Evolutionary conservation across 169 alveolate species (phyloP), one percentile per base, ranked within the genome.

Genomic region (Plasmodium malariae): DNA sequence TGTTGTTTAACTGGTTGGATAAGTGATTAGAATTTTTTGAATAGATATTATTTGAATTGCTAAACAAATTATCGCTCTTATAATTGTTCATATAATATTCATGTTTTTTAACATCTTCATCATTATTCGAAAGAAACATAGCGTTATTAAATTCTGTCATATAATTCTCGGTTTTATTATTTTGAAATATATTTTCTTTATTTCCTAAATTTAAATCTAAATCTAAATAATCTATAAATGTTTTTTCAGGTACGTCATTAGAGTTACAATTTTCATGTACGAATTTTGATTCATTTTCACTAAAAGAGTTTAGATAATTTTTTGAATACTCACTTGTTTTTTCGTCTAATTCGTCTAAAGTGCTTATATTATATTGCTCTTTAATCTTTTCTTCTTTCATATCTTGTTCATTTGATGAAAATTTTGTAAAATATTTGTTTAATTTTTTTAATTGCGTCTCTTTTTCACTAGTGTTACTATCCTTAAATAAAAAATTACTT

Each of bases 261-360:
- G 80, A 12, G 32, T 55, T 69, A 0, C 32, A 40, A 0, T 34
- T 55, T 14, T 24, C 43, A 21, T 45, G 9, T 43, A n/a, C 17
- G 4, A 37, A 28, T 5, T 43, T 4, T 12, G 19, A 17, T 45
- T 69, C 32, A 17, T 69, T 54, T 43, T 45, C 63, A 69, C 43
- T 69, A 45, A 43, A 69, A 37, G 24, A 34, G 36, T 34, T 69
- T n/a, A 45, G 9, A 69, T 40, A 21, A 6, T 21, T 3, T 32
- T 37, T 45, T 30, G 80, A 69, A 69, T 69, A 43, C 43, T 69
- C 63, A 69, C 43, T 69, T 17, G 43, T 21, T 32, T 69, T 67
- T 40, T 49, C 28, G 1, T 32, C 74, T 24, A 67, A n/a, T 67
- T 67, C 55, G 43, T 67, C 74, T 28, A 67, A 4, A 43, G 34